Percentiles rank a stretch among this genome's conserved stretches.
phyloP scores from a whole-genome alignment of 2,329 filamentous ascomycete species.

The Samsoniella hepiali region DNA sequence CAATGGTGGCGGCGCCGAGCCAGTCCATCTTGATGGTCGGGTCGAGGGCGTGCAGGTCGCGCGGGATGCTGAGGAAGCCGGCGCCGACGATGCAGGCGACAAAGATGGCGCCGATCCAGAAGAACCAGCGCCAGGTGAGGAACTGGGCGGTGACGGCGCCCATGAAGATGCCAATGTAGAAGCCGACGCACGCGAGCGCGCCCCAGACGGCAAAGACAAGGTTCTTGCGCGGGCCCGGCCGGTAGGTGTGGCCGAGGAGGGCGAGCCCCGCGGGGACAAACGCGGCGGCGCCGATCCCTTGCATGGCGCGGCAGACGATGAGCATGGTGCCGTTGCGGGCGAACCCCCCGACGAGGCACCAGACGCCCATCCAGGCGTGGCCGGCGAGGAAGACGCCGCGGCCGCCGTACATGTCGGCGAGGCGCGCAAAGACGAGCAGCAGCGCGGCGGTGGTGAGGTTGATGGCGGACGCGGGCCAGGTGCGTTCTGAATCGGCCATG shows the following conservation, averaged over 20 bases:
- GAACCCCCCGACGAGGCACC: constrained; percentile 69
- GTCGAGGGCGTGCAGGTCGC: constrained; percentile 28
- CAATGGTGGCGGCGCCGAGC: constrained; percentile 57
- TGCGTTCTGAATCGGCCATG: constrained; percentile 59
- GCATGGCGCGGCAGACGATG: constrained; percentile 69
- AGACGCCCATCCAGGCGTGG: constrained; percentile 62
- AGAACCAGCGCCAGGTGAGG: constrained; percentile 65
- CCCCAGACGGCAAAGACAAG: constrained; percentile 60
- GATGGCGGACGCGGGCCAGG: constrained; percentile 62
- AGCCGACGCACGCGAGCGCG: constrained; percentile 55
- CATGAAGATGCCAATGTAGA: constrained; percentile 65
- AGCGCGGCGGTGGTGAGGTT: constrained; percentile 56
- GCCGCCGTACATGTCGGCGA: constrained; percentile 62
- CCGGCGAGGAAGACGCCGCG: constrained; percentile 59
- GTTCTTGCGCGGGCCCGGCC: constrained; percentile 70
- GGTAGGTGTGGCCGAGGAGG: constrained; percentile 66
- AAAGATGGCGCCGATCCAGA: constrained; percentile 57
- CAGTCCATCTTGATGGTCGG: constrained; percentile 60
- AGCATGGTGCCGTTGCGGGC: constrained; percentile 65
- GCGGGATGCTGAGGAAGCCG: constrained; percentile 39
- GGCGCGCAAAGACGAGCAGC: constrained; percentile 61
- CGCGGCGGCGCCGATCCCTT: constrained; percentile 70
- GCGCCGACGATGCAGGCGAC: constrained; percentile 46
- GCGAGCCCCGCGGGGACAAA: constrained; percentile 67
- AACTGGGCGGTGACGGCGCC: constrained; percentile 61